phyloP scores from a whole-genome alignment of 2,329 filamentous ascomycete species.

The Neofusicoccum laricinum region DNA sequence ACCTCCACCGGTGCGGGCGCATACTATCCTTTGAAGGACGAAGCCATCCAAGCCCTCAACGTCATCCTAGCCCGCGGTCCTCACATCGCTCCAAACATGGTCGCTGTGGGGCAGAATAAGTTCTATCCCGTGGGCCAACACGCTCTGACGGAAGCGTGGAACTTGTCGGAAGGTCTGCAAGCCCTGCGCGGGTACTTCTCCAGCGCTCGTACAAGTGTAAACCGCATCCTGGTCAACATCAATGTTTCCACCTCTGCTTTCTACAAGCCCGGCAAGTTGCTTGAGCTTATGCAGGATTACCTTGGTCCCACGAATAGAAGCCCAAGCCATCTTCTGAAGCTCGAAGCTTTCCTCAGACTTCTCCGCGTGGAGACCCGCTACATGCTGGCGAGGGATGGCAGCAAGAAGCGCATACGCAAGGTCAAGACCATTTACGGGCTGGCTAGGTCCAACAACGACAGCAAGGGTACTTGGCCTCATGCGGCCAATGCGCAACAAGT shows the following conservation, averaged over 20 bases:
- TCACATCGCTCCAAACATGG: constrained; percentile 40
- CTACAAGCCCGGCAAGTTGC: constrained; percentile 48
- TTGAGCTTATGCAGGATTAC: constrained; percentile 28
- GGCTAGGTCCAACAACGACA: constrained; percentile 34
- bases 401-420: constrained; percentile 33
- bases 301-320: constrained; percentile 18
- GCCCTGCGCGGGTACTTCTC: constrained; percentile 62
- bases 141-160: constrained; percentile 36
- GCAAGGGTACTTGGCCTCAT: constrained; percentile 22
- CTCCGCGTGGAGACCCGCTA: constrained; percentile 42
- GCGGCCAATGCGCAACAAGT: constrained; percentile 14
- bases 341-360: constrained; percentile 34
- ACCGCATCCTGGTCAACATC: constrained; percentile 59
- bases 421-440: constrained; percentile 40
- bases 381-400: constrained; percentile 33
- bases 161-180: constrained; percentile 52
- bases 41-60: constrained; percentile 58
- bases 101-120: constrained; percentile 53
- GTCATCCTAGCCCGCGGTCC: constrained; percentile 53
- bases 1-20: constrained; percentile 33
- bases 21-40: constrained; percentile 44
- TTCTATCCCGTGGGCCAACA: constrained; percentile 44
- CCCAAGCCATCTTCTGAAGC: constrained; percentile 7
- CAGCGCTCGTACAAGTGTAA: constrained; percentile 58
- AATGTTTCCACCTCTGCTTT: constrained; percentile 61